Conservation (phyloP, 306 rosid species). For the Elaeagnus macrophylla region DNA sequence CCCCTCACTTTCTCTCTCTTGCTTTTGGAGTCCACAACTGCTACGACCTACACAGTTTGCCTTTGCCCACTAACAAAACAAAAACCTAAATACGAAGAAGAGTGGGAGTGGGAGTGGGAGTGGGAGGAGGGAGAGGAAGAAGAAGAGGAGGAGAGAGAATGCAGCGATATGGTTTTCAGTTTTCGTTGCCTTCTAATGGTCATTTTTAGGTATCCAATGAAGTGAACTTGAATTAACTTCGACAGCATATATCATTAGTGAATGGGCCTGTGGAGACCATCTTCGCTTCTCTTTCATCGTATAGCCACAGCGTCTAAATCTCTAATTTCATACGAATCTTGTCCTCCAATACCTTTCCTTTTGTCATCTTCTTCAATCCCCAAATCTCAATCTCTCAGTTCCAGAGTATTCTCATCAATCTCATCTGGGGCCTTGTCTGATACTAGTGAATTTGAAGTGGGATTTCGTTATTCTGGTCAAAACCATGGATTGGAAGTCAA, state of each 20-base stretch:
- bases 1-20: no score
- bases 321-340: constrained; percentile 1
- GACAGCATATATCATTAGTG: constrained; percentile 18
- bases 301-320: constrained; percentile 28
- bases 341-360: constrained; percentile 11
- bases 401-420: constrained; percentile 44
- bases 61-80: no score
- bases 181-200: not conserved
- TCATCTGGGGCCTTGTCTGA: constrained; percentile 31
- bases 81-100: no score
- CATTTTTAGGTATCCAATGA: not conserved
- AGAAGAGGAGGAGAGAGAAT: no score
- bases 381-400: constrained; percentile 19
- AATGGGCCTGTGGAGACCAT: constrained; percentile 89
- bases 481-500: constrained; percentile 16
- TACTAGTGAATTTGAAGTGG: constrained; percentile 32
- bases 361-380: constrained; percentile 10
- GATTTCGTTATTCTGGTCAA: constrained; percentile 11
- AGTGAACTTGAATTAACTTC: not conserved
- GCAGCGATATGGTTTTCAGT: no score
- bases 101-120: no score
- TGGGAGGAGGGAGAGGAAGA: no score
- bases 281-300: constrained; percentile 38
- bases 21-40: no score
- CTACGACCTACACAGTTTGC: no score